Evolutionary conservation across 805 yeast species (phyloP), one percentile per base, ranked within the genome.

Genomic region (Komagataella populi): DNA sequence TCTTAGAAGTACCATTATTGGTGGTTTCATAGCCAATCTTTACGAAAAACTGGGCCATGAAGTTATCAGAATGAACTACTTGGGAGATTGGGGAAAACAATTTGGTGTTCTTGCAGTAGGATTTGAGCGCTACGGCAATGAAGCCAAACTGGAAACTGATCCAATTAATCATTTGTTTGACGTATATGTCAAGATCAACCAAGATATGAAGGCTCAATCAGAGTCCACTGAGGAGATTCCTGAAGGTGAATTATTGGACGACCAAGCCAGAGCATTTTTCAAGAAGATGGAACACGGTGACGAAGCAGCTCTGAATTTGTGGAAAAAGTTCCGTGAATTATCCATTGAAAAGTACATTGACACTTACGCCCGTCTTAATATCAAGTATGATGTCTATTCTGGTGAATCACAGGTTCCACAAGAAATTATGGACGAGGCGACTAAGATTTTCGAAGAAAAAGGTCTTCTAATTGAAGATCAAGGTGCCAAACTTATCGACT

Each of bases 31-130:
- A 49, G 71, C 96, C 45, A 91, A 90, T 69, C 74, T 93, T 65
- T 87, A 93, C 65, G 96, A 89, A 70, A 82, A 80, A 58, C 73
- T 83, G 53, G 99, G 98, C 48, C 93, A 91, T 87, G 78, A 87
- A n/a, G 99, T 93, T 47, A 70, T 77, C 58, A 80, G 97, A 70
- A 76, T 91, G 73, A 93, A 93, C 74, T 93, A 93, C 69, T 76
- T 93, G 58, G 99, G 99, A 62, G 99, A 93, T 70, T 93, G 99
- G 99, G 99, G 99, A 53, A 93, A 93, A 70, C 99, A 93, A 73
- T 93, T 91, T 63, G 99, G 99, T 68, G 67, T 93, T 48, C 76
- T 93, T 59, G 99, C 98, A 23, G 84, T 93, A 55, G 99, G 97
- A 48, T 93, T 84, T 67, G 78, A 80, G 52, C 81, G 78, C 62